These are phyloP conservation scores for Monosporascus ibericus DNA, from an alignment of 2,329 filamentous ascomycete species.

Conservation along the genomic window DNA sequence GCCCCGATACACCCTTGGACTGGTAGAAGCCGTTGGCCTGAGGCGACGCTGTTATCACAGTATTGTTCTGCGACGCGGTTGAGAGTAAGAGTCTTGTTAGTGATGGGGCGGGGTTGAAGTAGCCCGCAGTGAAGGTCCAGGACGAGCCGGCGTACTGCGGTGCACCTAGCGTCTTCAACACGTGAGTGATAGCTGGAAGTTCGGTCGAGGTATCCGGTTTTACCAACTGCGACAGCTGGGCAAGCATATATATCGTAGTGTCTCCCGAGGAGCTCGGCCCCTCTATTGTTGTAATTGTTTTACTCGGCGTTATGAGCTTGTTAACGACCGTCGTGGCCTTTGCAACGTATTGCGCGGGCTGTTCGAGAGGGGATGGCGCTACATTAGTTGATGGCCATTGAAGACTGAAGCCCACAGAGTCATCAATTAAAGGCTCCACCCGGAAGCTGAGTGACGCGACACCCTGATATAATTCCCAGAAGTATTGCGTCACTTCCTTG, in stretches of 20 bases:
- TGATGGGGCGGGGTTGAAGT: conserved; percentile 91
- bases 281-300: conserved; percentile 22
- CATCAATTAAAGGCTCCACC: conserved; percentile 55
- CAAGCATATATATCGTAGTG: conserved; percentile 78
- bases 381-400: conserved; percentile 72
- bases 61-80: conserved; percentile 64
- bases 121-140: conserved; percentile 97
- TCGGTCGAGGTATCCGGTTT: conserved; percentile 79
- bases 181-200: conserved; percentile 69
- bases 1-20: conserved; percentile 79
- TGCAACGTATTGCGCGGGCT: conserved; percentile 62
- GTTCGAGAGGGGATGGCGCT: conserved; percentile 66
- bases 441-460: conserved; percentile 78
- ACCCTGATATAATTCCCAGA: conserved; percentile 67
- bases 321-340: conserved; percentile 62
- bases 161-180: conserved; percentile 62
- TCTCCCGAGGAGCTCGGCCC: conserved; percentile 29
- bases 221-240: conserved; percentile 83
- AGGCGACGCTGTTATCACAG: conserved; percentile 86
- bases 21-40: conserved; percentile 94
- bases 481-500: conserved; percentile 74
- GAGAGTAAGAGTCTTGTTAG: conserved; percentile 74
- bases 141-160: conserved; percentile 61
- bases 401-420: conserved; percentile 52
- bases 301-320: conserved; percentile 55